Conservation (phyloP, 2,329 filamentous ascomycete genomes). For the Ciborinia camelliae region DNA sequence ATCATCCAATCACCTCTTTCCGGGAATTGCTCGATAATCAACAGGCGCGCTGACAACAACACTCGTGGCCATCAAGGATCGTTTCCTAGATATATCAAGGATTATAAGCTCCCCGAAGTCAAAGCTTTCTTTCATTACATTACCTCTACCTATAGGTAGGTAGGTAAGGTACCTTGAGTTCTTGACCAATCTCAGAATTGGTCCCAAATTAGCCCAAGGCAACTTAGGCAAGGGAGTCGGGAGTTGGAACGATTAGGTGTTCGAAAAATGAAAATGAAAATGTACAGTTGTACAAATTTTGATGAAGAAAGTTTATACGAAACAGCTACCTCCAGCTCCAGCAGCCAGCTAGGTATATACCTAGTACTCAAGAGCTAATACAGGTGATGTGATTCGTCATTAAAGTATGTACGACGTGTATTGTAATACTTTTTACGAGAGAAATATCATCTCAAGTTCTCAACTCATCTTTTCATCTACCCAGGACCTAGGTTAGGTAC, state of each 20-base stretch:
- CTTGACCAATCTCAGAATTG: neutral
- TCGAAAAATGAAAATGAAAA: neutral
- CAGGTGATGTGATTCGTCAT: neutral
- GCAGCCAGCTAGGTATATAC: too few species aligned
- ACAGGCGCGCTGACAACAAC: neutral
- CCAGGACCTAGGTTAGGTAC: too few species aligned
- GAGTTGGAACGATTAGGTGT: too few species aligned
- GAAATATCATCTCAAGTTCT: neutral
- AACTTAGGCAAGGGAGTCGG: too few species aligned
- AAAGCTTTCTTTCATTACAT: too few species aligned
- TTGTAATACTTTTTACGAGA: neutral
- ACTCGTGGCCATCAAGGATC: neutral
- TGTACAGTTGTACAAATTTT: neutral
- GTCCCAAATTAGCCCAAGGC: too few species aligned
- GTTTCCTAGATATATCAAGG: too few species aligned
- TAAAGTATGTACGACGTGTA: too few species aligned
- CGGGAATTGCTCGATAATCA: too few species aligned
- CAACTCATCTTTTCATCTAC: neutral
- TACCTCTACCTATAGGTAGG: too few species aligned
- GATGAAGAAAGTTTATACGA: constrained; percentile 4
- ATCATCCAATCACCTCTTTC: neutral
- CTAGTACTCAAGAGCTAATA: too few species aligned
- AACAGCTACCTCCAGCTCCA: neutral
- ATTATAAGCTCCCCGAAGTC: neutral
- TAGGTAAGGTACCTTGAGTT: too few species aligned